Evolutionary conservation across 2,329 filamentous ascomycete genomes (phyloP), one percentile per base, ranked within the genome.

Genomic region (Nothophoma quercina): DNA sequence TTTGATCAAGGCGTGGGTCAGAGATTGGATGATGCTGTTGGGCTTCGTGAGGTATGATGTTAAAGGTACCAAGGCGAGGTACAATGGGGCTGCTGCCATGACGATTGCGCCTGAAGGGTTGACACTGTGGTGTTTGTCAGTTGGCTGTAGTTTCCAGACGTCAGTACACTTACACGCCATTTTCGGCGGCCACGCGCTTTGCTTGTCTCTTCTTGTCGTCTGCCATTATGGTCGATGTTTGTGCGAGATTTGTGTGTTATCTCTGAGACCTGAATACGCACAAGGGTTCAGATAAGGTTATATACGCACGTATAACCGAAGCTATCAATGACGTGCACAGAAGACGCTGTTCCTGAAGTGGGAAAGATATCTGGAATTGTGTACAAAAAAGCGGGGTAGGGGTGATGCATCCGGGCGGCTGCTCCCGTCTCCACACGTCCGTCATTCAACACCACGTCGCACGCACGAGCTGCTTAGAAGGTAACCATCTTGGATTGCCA

Each of bases 31-130:
- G 10, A 65, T 59, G 40, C 55, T 59, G 15, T 65, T 30, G 8
- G 56, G 62, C n/a, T 55, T 62, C 1, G 62, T 65, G 28, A 65
- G 59, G 33, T 51, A 63, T 0, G 62, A 58, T 1, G 62, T 65
- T 13, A 60, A 28, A 4, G 60, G 62, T 8, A 65, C 53, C 21
- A 63, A 26, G 4, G 62, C 62, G 13, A 65, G 57, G 19, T 65
- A 65, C 47, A 63, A 38, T 5, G 62, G 60, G 9, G 60, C 55
- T 29, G 50, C 61, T n/a, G 44, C 60, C 40, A 57, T 25, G 7
- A 62, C 2, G 25, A 55, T 42, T 15, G 44, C 51, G 15, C 62
- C 62, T 4, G 56, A 55, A 12, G 60, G 60, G 38, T 65, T 65
- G 12, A 55, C 18, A 21, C 62, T 65, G 21, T n/a, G 16, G 0